A percentile compares a stretch with the other conserved stretches of the same genome.
These are phyloP conservation scores for Bombardia bombarda DNA, from an alignment of 495 filamentous ascomycete species.

Conservation along the genomic window DNA sequence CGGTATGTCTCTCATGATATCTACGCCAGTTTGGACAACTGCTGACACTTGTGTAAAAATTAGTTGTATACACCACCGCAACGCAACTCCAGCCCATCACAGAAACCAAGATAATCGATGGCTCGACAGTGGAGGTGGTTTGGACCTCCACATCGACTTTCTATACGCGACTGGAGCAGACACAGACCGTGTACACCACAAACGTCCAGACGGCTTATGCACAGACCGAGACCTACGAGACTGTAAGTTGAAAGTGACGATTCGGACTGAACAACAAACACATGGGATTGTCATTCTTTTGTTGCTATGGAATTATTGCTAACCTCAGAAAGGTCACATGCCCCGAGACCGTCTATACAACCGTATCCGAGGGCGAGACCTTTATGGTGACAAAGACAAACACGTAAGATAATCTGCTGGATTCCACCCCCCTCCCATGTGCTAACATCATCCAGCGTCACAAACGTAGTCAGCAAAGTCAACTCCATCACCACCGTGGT, in stretches of 20 bases:
- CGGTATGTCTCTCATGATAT: conserved; percentile 1
- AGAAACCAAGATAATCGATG: conserved; percentile 35
- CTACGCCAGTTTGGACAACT: background rate
- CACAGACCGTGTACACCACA: conserved; percentile 25
- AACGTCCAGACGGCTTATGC: conserved; percentile 30
- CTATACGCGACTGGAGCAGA: conserved; percentile 14
- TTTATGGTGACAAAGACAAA: conserved; percentile 35
- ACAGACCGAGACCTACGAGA: conserved; percentile 31
- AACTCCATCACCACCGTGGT: conserved; percentile 26
- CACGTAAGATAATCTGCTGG: conserved; percentile 15
- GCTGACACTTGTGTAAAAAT: conserved; percentile 9
- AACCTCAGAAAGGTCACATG: conserved; percentile 20
- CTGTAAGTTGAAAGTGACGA: conserved; percentile 9
- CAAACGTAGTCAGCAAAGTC: conserved; percentile 21
- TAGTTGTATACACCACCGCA: conserved; percentile 29
- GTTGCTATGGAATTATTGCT: background rate
- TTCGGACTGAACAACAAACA: too few relatives aligned
- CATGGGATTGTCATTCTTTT: background rate
- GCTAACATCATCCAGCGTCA: conserved; percentile 16
- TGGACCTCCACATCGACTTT: conserved; percentile 36
- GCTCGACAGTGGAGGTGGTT: conserved; percentile 31
- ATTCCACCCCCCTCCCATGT: background rate
- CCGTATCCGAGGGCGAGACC: conserved; percentile 31
- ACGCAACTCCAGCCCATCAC: conserved; percentile 31
- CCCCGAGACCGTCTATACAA: conserved; percentile 34